These are phyloP conservation scores for Rhododendron ovatum DNA, from an alignment of 148 eudicot species.

Conservation along the genomic window DNA sequence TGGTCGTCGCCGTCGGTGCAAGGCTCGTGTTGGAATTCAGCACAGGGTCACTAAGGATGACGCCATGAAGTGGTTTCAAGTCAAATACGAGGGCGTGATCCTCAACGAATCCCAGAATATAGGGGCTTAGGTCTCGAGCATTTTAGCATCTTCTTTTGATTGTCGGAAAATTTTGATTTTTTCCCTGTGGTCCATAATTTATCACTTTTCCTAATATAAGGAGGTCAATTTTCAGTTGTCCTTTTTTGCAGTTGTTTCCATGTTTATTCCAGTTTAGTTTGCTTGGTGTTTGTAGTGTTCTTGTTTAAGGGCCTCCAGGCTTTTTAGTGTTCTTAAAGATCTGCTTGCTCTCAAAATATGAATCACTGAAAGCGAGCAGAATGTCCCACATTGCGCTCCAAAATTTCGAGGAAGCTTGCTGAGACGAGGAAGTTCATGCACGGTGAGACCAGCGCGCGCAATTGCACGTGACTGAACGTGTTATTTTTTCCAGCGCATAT, in stretches of 20 bases:
- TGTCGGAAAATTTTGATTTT: not conserved
- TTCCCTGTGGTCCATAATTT: not conserved
- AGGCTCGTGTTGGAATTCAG: constrained; percentile 70
- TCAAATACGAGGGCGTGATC: constrained; percentile 68
- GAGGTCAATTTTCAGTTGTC: not conserved
- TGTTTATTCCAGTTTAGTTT: not conserved
- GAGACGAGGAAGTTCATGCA: not conserved
- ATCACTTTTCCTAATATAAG: not conserved
- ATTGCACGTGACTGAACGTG: not conserved
- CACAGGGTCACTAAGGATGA: constrained; percentile 76
- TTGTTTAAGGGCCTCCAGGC: not conserved
- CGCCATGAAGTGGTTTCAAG: constrained; percentile 78
- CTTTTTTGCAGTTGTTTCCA: not conserved
- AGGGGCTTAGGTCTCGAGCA: constrained; percentile 9
- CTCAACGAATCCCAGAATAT: constrained; percentile 56
- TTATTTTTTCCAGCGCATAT: not conserved
- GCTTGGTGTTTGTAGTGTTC: not conserved
- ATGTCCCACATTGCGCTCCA: not conserved
- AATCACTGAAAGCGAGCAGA: not conserved
- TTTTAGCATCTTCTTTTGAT: not conserved
- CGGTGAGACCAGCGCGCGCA: not conserved
- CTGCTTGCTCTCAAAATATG: not conserved
- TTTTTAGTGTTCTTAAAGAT: not conserved
- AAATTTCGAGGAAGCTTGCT: not conserved
- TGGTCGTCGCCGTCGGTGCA: constrained; percentile 69